Base-by-base conservation (phyloP, 495 filamentous ascomycete species). In the Annulohypoxylon stygium region DNA sequence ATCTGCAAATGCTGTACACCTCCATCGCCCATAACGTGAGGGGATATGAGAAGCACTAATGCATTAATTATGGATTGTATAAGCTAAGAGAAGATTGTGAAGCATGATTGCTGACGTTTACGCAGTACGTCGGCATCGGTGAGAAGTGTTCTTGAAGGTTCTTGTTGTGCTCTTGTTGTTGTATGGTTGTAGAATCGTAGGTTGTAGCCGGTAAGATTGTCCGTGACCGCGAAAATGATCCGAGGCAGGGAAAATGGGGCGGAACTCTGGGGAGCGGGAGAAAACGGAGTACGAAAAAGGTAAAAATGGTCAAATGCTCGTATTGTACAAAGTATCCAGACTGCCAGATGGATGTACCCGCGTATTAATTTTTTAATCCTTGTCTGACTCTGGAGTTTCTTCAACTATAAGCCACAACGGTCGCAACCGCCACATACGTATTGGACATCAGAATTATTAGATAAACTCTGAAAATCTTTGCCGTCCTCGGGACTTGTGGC, bases 111-210 rank as follows among this genome's bases (percentile, higher is more conserved):
- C 50, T 51, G 48, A 48, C 43, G 43, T 47, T 47, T 47, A 48
- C 43, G 16, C 18, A 18, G 16, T 47, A 48, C 43, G 16, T 47
- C 18, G 16, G 26, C 18, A 20, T 50, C 37, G 54, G 54, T 65
- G 36, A 61, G 69, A 62, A 62, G 57, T 20, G 37, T 54, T 70
- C 47, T 34, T 71, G 69, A 70, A 59, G 53, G 41, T 70, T 70
- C 37, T 48, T 60, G 68, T 71, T 37, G 65, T 59, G 68, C 30
- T 70, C 37, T 48, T 60, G 68, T 71, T 37, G 65, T 59, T 53
- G 36, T 39, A 12, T 39, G 36, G 36, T 7, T n/a, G 12, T 4
- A n/a, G 14, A 6, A 14, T 47, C 5, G 43, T 47, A 47, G 43
- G 25, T 54, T 65, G 43, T 69, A 48, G 25, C 45, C 50, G 65